phyloP scores from a whole-genome alignment of 106 monocot species.

The Xerophyta viscosa region DNA sequence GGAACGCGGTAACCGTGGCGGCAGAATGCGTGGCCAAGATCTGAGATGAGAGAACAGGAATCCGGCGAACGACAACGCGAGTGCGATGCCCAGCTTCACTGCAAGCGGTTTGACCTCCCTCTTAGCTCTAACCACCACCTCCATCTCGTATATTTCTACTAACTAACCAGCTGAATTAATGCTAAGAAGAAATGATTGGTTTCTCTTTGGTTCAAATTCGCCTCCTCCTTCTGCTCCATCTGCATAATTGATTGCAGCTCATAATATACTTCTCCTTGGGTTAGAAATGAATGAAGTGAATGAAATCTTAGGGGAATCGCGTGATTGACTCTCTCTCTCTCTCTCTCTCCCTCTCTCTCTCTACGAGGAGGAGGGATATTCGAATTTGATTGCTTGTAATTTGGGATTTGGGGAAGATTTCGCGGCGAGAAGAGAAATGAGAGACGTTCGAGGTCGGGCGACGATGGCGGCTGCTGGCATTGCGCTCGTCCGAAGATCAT shows the following conservation, averaged over 20 bases:
- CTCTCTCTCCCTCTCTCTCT: too few species aligned
- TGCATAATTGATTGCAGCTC: slow-evolving; percentile 1
- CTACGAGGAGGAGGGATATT: not conserved
- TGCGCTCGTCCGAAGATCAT: too few species aligned
- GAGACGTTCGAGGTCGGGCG: too few species aligned
- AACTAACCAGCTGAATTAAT: not conserved
- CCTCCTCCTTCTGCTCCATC: slow-evolving; percentile 5
- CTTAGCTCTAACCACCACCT: slow-evolving; percentile 10
- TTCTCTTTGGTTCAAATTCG: not conserved
- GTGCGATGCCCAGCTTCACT: slow-evolving; percentile 30
- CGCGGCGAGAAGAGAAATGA: too few species aligned
- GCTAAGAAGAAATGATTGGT: not conserved
- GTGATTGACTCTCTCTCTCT: too few species aligned
- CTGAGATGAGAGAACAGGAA: slow-evolving; percentile 30
- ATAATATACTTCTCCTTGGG: not conserved
- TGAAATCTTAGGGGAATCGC: not conserved
- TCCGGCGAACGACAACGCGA: slow-evolving; percentile 41
- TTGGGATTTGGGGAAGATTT: too few species aligned
- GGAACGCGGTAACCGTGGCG: not conserved
- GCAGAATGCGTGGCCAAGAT: slow-evolving; percentile 1
- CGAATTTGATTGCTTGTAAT: not conserved
- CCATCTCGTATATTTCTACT: slow-evolving; percentile 1
- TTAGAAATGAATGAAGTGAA: not conserved
- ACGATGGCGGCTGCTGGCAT: too few species aligned
- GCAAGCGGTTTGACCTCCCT: slow-evolving; percentile 24